These are phyloP conservation scores for Microbotryum lychnidis-dioicae DNA, from an alignment of 1,284 basidiomycete species.

Conservation along the genomic window DNA sequence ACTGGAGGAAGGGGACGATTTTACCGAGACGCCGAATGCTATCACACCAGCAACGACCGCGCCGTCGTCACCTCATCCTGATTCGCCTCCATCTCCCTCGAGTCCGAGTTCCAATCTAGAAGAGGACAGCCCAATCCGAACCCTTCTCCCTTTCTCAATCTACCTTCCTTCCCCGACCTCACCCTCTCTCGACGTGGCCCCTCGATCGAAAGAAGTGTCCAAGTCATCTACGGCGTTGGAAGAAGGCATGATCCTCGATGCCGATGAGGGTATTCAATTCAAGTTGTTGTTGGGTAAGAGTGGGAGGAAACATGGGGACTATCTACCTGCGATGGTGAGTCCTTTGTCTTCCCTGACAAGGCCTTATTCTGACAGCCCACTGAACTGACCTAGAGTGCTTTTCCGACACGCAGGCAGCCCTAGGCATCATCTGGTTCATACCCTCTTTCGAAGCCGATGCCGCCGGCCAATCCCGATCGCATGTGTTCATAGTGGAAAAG, in stretches of 20 bases:
- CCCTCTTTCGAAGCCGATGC: constrained; percentile 38
- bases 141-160: background rate
- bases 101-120: background rate
- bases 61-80: background rate
- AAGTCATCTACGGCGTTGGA: background rate
- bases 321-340: constrained; percentile 35
- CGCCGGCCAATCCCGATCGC: constrained; percentile 31
- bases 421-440: constrained; percentile 40
- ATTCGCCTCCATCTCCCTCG: background rate
- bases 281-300: constrained; percentile 37
- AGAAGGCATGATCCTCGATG: constrained; percentile 29
- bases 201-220: background rate
- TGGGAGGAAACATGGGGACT: constrained; percentile 36
- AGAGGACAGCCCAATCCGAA: background rate
- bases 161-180: background rate
- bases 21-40: background rate
- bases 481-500: background rate
- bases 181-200: background rate
- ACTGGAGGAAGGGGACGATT: background rate
- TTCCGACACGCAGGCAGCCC: constrained; percentile 20
- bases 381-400: background rate
- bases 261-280: constrained; percentile 38
- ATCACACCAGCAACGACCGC: background rate
- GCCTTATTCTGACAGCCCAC: no score
- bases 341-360: background rate